Conservation (phyloP, 139 green algal genomes). For the Tetraselmis striata region DNA sequence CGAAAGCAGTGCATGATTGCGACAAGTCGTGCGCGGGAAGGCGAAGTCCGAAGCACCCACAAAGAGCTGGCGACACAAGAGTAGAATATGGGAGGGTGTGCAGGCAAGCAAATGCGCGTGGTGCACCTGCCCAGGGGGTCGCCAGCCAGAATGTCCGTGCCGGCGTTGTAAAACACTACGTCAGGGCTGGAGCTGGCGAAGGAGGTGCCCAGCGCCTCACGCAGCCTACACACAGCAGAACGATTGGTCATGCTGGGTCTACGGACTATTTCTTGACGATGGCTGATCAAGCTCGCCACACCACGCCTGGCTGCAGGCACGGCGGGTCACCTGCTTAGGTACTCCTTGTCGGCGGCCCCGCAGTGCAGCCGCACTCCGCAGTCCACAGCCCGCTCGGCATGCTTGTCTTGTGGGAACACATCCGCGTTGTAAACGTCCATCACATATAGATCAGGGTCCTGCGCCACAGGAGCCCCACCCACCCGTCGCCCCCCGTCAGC, state of each 20-base stretch:
- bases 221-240: too few species aligned
- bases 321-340: background rate
- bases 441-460: background rate
- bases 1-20: background rate
- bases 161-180: slow-evolving; percentile 7
- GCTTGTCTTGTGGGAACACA: background rate
- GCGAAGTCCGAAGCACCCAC: background rate
- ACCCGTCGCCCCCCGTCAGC: too few species aligned
- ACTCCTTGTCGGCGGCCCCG: background rate
- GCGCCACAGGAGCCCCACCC: too few species aligned
- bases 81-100: background rate
- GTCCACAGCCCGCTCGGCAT: background rate
- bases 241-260: too few species aligned
- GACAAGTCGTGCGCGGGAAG: background rate
- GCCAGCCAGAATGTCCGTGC: slow-evolving; percentile 67
- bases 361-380: background rate
- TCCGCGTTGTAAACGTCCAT: background rate
- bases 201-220: too few species aligned
- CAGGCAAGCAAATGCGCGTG: background rate
- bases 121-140: slow-evolving; percentile 58
- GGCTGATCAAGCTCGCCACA: too few species aligned
- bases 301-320: too few species aligned
- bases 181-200: background rate
- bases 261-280: too few species aligned
- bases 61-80: background rate